These are phyloP conservation scores for Eucalyptus pauciflora DNA, from an alignment of 345 rosid species.

Conservation along the genomic window DNA sequence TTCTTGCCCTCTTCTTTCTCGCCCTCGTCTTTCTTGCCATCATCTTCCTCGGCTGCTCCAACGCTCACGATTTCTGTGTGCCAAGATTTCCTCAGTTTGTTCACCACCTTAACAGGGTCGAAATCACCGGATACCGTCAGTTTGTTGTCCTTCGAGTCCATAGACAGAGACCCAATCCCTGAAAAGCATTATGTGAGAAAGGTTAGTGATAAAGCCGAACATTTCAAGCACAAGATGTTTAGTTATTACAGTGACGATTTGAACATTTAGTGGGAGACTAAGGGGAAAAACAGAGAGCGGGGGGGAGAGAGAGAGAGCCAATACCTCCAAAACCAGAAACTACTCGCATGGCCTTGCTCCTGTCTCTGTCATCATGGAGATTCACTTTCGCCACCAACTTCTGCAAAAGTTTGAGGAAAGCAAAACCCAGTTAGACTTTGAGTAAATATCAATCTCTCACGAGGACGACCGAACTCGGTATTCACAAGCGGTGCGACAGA, in stretches of 20 bases:
- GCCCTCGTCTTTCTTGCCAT: neutral
- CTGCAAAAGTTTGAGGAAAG: no score
- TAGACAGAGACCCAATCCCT: neutral
- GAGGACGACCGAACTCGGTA: no score
- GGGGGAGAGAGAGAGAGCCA: neutral
- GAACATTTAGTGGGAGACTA: neutral
- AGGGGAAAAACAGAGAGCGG: neutral
- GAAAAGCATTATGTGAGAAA: neutral
- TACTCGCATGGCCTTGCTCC: neutral
- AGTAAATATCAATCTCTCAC: no score
- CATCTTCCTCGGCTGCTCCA: neutral
- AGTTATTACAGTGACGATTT: neutral
- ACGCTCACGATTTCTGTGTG: neutral
- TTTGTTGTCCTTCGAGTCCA: neutral
- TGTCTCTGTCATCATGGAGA: no score
- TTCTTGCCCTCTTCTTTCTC: neutral
- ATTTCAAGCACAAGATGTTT: neutral
- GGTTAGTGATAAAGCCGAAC: neutral
- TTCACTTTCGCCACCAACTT: no score
- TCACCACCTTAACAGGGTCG: neutral
- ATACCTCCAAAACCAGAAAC: neutral
- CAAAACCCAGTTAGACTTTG: no score
- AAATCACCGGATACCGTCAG: neutral
- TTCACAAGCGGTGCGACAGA: no score
- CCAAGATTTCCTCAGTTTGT: neutral